Evolutionary conservation across 108 stramenopile species (phyloP).

Genomic region (Cyclotella choctawhatcheeana): DNA sequence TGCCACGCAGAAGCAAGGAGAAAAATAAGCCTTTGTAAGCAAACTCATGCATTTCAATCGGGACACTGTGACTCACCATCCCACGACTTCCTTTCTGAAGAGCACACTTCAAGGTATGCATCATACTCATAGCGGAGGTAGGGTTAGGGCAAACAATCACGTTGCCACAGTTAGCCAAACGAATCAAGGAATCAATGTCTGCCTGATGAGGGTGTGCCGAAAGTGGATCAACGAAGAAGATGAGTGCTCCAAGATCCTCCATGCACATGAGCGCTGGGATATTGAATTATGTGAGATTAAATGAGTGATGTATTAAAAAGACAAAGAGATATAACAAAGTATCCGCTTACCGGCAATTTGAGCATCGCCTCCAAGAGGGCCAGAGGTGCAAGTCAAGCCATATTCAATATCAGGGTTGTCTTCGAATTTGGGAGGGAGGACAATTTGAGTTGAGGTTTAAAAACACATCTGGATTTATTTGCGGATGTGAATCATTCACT

Average conservation of each 20-base stretch:
- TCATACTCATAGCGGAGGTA: conserved; percentile 29
- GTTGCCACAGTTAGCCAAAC: conserved; percentile 36
- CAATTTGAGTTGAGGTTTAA: no score
- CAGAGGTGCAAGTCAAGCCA: conserved; percentile 40
- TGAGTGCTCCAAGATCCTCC: conserved; percentile 34
- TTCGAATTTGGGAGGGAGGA: no score
- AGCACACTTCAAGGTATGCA: conserved; percentile 14
- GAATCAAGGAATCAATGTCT: conserved; percentile 50
- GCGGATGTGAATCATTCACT: no score
- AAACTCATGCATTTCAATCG: no score
- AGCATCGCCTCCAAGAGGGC: conserved; percentile 51
- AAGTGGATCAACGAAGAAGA: conserved; percentile 50
- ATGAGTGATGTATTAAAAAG: no score
- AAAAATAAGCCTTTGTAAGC: background rate
- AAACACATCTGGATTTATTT: no score
- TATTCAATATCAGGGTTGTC: conserved; percentile 33
- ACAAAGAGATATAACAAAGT: no score
- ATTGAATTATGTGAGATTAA: no score
- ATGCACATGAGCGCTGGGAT: conserved; percentile 39
- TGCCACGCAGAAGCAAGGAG: no score
- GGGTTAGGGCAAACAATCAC: conserved; percentile 33
- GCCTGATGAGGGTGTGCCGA: conserved; percentile 43
- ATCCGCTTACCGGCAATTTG: no score
- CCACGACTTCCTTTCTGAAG: conserved; percentile 9
- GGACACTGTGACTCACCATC: no score